Conservation (phyloP, 2,329 filamentous ascomycete genomes). For the Fusarium nanum region DNA sequence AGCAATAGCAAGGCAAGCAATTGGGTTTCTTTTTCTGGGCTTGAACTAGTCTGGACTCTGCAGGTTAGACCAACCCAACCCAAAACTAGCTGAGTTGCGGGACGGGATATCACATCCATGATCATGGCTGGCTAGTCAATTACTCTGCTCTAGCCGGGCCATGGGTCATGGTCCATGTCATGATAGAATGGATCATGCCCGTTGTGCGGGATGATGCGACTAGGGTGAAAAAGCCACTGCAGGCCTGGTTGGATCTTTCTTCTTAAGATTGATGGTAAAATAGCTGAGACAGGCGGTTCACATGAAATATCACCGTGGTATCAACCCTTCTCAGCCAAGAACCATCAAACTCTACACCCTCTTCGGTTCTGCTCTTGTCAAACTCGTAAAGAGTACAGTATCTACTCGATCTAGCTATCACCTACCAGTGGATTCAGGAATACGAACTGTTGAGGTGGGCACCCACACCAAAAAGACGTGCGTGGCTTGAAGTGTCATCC, state of each 20-base stretch:
- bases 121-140: slow-evolving; percentile 15
- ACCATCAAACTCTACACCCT: not conserved
- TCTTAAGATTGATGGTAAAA: not conserved
- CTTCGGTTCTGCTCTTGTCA: not conserved
- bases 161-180: slow-evolving; percentile 15
- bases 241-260: not conserved
- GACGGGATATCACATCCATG: slow-evolving; percentile 24
- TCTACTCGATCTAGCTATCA: too few relatives aligned
- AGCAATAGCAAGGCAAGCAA: not conserved
- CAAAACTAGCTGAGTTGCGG: slow-evolving; percentile 37
- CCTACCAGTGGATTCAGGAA: slow-evolving; percentile 32
- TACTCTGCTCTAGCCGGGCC: not conserved
- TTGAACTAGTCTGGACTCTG: slow-evolving; percentile 10
- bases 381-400: slow-evolving; percentile 13
- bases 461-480: slow-evolving; percentile 24
- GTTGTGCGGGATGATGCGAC: slow-evolving; percentile 29
- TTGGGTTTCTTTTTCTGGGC: slow-evolving; percentile 9
- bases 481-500: slow-evolving; percentile 39
- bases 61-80: slow-evolving; percentile 22
- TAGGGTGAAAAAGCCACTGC: slow-evolving; percentile 14
- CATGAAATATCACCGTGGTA: not conserved
- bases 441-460: slow-evolving; percentile 47
- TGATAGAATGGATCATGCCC: slow-evolving; percentile 24
- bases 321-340: not conserved
- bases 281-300: not conserved